These are phyloP conservation scores for Noccaea bulbosa DNA, from an alignment of 345 rosid species.

Conservation along the genomic window DNA sequence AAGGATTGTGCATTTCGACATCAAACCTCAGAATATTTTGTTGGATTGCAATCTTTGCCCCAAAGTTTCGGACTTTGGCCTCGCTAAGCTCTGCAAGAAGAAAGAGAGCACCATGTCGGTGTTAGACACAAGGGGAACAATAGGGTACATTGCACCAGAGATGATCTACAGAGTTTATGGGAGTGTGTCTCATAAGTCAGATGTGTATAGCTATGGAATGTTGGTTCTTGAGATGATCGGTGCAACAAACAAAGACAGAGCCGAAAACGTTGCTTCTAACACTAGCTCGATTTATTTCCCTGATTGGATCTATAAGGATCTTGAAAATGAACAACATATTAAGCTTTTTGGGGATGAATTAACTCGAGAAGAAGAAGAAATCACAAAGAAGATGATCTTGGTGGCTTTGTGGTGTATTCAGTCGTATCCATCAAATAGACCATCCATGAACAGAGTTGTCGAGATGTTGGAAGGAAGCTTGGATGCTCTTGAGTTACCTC, in stretches of 20 bases:
- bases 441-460: conserved; percentile 36
- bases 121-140: conserved; percentile 47
- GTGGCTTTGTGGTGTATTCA: conserved; percentile 49
- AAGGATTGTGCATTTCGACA: conserved; percentile 55
- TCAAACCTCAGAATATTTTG: conserved; percentile 56
- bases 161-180: conserved; percentile 44
- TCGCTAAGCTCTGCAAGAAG: conserved; percentile 48
- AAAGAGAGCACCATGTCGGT: conserved; percentile 45
- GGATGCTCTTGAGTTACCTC: conserved; percentile 31
- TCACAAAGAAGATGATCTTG: conserved; percentile 34
- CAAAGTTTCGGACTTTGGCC: conserved; percentile 58
- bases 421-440: conserved; percentile 34
- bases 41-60: conserved; percentile 46
- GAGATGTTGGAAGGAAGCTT: conserved; percentile 45
- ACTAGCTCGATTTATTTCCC: conserved; percentile 47
- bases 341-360: conserved; percentile 2
- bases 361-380: conserved; percentile 17
- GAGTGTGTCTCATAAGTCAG: conserved; percentile 46
- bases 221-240: conserved; percentile 50
- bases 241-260: conserved; percentile 25
- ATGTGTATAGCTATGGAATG: conserved; percentile 59
- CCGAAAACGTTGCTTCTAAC: not conserved
- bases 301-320: conserved; percentile 24
- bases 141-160: conserved; percentile 56
- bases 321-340: conserved; percentile 25